Conservation (phyloP, 768 basidiomycete species). For the Leccinum variicolor region DNA sequence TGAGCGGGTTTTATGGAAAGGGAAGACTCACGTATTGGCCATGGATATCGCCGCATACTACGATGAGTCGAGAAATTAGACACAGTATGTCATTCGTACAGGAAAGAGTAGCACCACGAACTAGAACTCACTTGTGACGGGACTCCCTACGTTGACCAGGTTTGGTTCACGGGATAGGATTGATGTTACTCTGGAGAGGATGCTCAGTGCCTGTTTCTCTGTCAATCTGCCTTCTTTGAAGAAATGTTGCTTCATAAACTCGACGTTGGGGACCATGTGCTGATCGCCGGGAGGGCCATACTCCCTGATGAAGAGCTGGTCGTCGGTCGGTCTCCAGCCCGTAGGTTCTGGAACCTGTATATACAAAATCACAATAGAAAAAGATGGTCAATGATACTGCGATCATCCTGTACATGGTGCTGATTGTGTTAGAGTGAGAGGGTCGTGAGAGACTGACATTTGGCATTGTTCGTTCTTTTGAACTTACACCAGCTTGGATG, state of each 20-base stretch:
- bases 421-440: constrained; percentile 6
- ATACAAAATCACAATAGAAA: constrained; percentile 13
- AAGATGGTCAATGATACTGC: constrained; percentile 24
- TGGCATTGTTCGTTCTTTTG: constrained; percentile 29
- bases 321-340: constrained; percentile 61
- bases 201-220: constrained; percentile 82
- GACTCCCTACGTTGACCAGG: constrained; percentile 80
- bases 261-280: constrained; percentile 64
- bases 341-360: constrained; percentile 69
- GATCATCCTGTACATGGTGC: constrained; percentile 16
- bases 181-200: constrained; percentile 64
- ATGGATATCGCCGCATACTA: constrained; percentile 96
- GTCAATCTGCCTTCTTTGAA: constrained; percentile 80
- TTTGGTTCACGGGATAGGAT: constrained; percentile 77
- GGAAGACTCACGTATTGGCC: constrained; percentile 83
- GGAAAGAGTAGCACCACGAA: constrained; percentile 14
- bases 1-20: constrained; percentile 88
- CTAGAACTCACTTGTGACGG: constrained; percentile 79
- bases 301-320: constrained; percentile 61
- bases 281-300: constrained; percentile 35
- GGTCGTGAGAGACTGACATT: constrained; percentile 30
- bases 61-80: constrained; percentile 4
- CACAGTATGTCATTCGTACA: constrained; percentile 4
- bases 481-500: constrained; percentile 17
- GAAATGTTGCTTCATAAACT: constrained; percentile 86